Evolutionary conservation across 345 rosid genomes (phyloP).

Genomic region (Citrus medica): DNA sequence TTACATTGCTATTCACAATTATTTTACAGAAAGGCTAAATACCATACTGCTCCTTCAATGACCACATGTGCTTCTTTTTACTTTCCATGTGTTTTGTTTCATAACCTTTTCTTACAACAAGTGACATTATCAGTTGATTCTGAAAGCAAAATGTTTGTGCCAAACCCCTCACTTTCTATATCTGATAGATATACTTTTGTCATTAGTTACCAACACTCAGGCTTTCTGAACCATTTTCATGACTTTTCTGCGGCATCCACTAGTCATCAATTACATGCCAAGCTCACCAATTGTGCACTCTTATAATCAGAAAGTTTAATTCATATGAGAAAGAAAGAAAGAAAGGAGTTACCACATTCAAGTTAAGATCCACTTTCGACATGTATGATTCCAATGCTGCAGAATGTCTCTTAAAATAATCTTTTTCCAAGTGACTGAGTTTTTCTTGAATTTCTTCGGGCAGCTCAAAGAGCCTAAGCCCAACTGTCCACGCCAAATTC

Average conservation of each 20-base stretch:
- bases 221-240: not conserved
- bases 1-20: not conserved
- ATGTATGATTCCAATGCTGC: constrained; percentile 64
- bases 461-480: constrained; percentile 64
- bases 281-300: not conserved
- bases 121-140: not conserved
- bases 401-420: constrained; percentile 65
- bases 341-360: constrained; percentile 65
- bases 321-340: not conserved
- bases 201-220: not conserved
- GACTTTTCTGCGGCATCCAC: not conserved
- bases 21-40: not conserved
- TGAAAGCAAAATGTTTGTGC: not conserved
- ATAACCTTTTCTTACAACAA: not conserved
- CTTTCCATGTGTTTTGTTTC: not conserved
- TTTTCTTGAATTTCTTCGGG: constrained; percentile 73
- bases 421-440: constrained; percentile 63
- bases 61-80: not conserved
- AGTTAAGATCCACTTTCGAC: constrained; percentile 62
- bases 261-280: not conserved
- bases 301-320: not conserved
- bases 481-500: constrained; percentile 71
- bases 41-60: not conserved
- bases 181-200: not conserved
- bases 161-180: not conserved